Evolutionary conservation across 306 rosid species (phyloP).

Genomic region (Oxytropis ochrocephala): DNA sequence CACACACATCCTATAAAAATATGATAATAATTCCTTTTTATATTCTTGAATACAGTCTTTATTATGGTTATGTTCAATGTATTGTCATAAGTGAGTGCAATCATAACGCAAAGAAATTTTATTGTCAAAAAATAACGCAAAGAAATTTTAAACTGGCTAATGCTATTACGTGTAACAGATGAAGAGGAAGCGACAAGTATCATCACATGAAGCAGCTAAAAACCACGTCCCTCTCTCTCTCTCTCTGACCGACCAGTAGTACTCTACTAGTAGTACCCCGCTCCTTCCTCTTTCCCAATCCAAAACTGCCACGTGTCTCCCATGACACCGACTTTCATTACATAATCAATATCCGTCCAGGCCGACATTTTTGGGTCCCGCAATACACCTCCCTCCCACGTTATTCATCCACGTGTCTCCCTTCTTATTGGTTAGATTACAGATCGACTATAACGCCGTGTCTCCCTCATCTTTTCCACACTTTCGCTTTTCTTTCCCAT

Average conservation of each 20-base stretch:
- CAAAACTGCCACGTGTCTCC: not conserved
- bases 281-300: not conserved
- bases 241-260: not conserved
- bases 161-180: not conserved
- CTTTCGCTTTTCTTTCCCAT: not conserved
- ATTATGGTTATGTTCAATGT: no score
- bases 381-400: not conserved
- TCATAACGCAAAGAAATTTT: not conserved
- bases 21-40: no score
- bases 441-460: not conserved
- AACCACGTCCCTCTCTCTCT: constrained; percentile 2
- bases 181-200: not conserved
- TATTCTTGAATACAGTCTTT: no score
- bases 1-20: no score
- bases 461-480: not conserved
- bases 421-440: not conserved
- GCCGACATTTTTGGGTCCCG: constrained; percentile 5
- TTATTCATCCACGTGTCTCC: constrained; percentile 12
- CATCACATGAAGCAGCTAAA: not conserved
- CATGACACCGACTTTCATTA: constrained; percentile 6
- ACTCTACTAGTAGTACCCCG: not conserved
- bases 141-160: no score
- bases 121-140: no score
- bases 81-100: not conserved
- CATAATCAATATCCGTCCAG: not conserved